phyloP scores from a whole-genome alignment of 1,284 basidiomycete genomes.

The Mycosarcoma mackinlayi region DNA sequence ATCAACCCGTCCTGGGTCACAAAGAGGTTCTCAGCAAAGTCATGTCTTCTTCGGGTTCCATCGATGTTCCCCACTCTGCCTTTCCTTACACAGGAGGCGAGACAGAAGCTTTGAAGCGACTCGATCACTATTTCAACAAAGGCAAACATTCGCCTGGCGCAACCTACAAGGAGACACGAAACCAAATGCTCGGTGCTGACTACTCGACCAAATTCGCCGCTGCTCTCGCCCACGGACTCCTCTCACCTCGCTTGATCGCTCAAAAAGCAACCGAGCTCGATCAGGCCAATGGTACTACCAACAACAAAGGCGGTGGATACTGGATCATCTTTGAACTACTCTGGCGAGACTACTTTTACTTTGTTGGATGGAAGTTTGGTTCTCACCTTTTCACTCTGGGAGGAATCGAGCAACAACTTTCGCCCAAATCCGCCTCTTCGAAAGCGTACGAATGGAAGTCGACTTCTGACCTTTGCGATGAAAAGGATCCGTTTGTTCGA shows the following conservation, averaged over 20 bases:
- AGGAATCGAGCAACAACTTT: constrained; percentile 53
- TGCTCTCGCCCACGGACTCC: constrained; percentile 53
- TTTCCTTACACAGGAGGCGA: constrained; percentile 61
- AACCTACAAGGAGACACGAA: constrained; percentile 58
- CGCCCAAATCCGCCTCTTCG: constrained; percentile 34
- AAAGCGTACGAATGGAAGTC: constrained; percentile 57
- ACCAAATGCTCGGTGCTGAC: constrained; percentile 54
- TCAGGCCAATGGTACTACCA: constrained; percentile 1
- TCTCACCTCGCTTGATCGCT: constrained; percentile 57
- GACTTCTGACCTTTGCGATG: constrained; percentile 20
- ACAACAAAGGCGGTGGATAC: constrained; percentile 51
- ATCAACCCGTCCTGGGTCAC: constrained; percentile 41
- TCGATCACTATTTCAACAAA: constrained; percentile 52
- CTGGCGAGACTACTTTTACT: constrained; percentile 70
- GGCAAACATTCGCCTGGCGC: constrained; percentile 33
- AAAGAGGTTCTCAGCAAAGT: constrained; percentile 31
- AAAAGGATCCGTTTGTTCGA: constrained; percentile 48
- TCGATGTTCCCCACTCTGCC: constrained; percentile 37
- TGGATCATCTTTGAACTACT: constrained; percentile 64
- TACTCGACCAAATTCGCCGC: constrained; percentile 62
- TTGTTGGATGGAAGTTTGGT: constrained; percentile 57
- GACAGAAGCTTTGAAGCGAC: constrained; percentile 49
- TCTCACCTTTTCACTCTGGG: constrained; percentile 53
- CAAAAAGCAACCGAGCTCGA: constrained; percentile 49
- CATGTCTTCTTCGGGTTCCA: background rate